Base-by-base conservation (phyloP, 202 grass and related monocot genomes). In the Schoenoplectus tabernaemontani region DNA sequence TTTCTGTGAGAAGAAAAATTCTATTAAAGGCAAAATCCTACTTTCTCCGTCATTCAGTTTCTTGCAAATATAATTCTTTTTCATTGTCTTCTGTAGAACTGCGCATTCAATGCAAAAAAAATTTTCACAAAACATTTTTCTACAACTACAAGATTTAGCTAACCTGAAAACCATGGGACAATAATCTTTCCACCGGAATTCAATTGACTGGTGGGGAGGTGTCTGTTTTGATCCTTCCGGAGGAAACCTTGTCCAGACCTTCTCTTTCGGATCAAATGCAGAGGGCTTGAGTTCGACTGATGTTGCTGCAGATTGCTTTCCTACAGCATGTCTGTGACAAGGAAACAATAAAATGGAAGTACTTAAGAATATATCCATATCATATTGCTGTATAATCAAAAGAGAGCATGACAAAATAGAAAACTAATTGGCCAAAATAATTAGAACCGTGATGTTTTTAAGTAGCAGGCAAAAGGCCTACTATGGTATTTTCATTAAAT, bases 181-280 rank as follows among this genome's bases (percentile, higher is more conserved):
- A 84, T 97, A 97, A 71, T 97, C 91, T 77, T 97, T 97, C 94
- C 91, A 97, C 68, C 85, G 88, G 44, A 97, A 97, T 47, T 97
- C 94, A 9, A 87, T 90, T 13, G 89, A 97, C 17, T 93, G 91
- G 58, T 97, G 94, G 2, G 94, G 91, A 86, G 94, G 91, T 26
- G 94, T 97, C 17, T 86, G 82, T 61, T 97, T 97, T 36, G 89
- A 91, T 83, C 91, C 94, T 80, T 97, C 91, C 0, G 93, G 91
- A 32, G 93, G 91, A 84, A 97, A 93, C 64, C 79, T 93, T 64
- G 94, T 97, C 94, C 94, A 97, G 4, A 93, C 86, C 81, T 97
- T 97, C 82, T 97, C 94, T 28, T 97, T 97, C 2, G 94, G 91
- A 78, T 97, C 94, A 76, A 97, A 97, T 61, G 94, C 89, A 13